Percentiles rank a stretch among this genome's conserved stretches.
Evolutionary conservation across 1,139 yeast genomes (phyloP).

Genomic region (Diutina scorzettiae): DNA sequence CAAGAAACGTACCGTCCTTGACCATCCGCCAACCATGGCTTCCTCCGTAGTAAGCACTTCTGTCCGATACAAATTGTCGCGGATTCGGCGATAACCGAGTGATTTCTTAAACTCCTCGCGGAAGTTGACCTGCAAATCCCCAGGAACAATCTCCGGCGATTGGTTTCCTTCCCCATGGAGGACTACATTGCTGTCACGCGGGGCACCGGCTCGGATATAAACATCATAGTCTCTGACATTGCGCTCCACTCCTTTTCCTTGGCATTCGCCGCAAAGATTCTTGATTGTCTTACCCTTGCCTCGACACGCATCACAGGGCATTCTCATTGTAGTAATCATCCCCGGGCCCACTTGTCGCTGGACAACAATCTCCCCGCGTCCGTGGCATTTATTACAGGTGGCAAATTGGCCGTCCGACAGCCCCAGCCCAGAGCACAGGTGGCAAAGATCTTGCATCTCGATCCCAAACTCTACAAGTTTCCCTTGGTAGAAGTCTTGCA

Average conservation of each 20-base stretch:
- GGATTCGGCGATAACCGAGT: conserved; percentile 80
- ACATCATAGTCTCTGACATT: conserved; percentile 47
- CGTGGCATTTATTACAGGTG: conserved; percentile 57
- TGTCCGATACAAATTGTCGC: conserved; percentile 62
- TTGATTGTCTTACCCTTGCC: conserved; percentile 65
- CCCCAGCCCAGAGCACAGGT: conserved; percentile 72
- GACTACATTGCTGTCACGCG: conserved; percentile 45
- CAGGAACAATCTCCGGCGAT: conserved; percentile 70
- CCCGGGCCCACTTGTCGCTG: conserved; percentile 78
- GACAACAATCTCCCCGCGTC: conserved; percentile 59
- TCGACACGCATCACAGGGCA: conserved; percentile 64
- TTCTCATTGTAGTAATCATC: conserved; percentile 69
- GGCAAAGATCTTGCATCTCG: conserved; percentile 64
- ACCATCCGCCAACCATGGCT: conserved; percentile 74
- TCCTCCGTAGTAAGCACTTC: conserved; percentile 67
- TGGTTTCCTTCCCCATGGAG: conserved; percentile 75
- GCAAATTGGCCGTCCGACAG: conserved; percentile 64
- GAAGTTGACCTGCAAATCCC: conserved; percentile 57
- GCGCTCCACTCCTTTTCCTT: conserved; percentile 54
- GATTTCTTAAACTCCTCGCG: conserved; percentile 42
- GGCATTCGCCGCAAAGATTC: conserved; percentile 55
- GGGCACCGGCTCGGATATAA: conserved; percentile 59
- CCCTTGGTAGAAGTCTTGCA: conserved; percentile 65
- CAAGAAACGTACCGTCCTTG: conserved; percentile 49
- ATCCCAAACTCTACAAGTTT: conserved; percentile 47